Conservation (phyloP, 2,329 filamentous ascomycete genomes). For the Pseudonectria buxi region DNA sequence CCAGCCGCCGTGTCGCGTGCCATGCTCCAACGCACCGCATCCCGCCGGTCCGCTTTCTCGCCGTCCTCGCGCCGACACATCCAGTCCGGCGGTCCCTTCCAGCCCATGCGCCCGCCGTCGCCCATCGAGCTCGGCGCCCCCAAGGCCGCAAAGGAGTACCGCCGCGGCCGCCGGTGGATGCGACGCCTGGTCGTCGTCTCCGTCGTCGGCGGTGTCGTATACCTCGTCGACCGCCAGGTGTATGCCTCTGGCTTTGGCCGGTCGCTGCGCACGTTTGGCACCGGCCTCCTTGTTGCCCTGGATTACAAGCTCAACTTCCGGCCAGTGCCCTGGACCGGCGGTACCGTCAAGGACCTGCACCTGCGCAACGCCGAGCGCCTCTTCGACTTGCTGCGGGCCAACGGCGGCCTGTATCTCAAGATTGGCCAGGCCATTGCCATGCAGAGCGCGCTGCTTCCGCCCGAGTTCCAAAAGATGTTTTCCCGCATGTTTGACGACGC, state of each 20-base stretch:
- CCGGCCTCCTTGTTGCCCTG: constrained; percentile 71
- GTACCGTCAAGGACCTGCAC: constrained; percentile 72
- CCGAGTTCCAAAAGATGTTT: constrained; percentile 96
- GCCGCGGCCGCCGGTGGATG: constrained; percentile 65
- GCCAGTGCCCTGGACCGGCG: constrained; percentile 65
- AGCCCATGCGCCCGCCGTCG: constrained; percentile 67
- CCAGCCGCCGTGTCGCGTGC: constrained; percentile 8
- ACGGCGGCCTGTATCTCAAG: constrained; percentile 93
- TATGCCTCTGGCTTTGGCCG: constrained; percentile 76
- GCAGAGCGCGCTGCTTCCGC: constrained; percentile 90
- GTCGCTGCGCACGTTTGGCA: constrained; percentile 73
- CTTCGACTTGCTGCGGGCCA: constrained; percentile 72
- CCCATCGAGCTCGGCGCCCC: constrained; percentile 73
- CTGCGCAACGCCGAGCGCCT: constrained; percentile 75
- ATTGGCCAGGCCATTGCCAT: constrained; percentile 98
- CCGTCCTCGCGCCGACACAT: constrained; percentile 16
- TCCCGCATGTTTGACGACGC: constrained; percentile 95
- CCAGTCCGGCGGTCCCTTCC: constrained; percentile 41
- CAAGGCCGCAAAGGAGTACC: constrained; percentile 62
- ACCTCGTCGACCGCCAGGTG: constrained; percentile 62
- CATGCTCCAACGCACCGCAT: constrained; percentile 18
- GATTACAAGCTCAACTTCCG: constrained; percentile 98
- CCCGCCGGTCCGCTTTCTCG: constrained; percentile 46
- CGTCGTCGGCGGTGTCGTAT: constrained; percentile 53
- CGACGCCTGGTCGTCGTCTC: constrained; percentile 62